Evolutionary conservation across 306 rosid species (phyloP).

Genomic region (Casuarina glauca): DNA sequence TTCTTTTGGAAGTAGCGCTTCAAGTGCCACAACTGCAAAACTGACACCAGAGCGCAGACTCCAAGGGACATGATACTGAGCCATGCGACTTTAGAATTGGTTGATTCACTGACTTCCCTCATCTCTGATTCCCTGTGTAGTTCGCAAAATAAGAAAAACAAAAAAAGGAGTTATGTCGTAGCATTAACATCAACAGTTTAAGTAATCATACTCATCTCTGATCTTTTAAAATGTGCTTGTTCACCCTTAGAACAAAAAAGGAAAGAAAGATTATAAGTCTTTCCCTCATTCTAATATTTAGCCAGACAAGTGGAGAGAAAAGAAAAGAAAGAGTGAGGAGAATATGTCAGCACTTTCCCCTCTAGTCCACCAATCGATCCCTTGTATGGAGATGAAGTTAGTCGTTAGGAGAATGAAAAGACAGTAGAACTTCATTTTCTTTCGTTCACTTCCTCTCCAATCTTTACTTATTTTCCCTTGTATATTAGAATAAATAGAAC

Average conservation of each 20-base stretch:
- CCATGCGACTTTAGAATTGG: slow-evolving; percentile 58
- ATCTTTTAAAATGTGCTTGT: neutral
- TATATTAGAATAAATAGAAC: neutral
- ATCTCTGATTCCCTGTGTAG: slow-evolving; percentile 58
- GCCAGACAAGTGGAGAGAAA: neutral
- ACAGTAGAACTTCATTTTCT: neutral
- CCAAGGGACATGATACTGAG: slow-evolving; percentile 52
- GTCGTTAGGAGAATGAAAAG: neutral
- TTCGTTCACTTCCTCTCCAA: neutral
- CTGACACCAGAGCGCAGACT: slow-evolving; percentile 42
- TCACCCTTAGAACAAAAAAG: neutral
- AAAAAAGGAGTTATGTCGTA: neutral
- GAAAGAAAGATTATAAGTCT: neutral
- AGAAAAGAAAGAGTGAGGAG: neutral
- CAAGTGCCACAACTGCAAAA: slow-evolving; percentile 39
- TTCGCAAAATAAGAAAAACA: slow-evolving; percentile 21
- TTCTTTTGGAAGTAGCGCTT: slow-evolving; percentile 54
- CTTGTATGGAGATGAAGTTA: neutral
- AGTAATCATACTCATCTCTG: neutral
- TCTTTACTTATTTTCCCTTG: neutral
- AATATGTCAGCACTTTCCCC: neutral
- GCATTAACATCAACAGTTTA: neutral
- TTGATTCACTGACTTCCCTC: slow-evolving; percentile 63
- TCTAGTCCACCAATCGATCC: neutral
- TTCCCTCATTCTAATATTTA: neutral